Percentiles rank a stretch among this genome's conserved stretches.
Evolutionary conservation across 805 yeast species (phyloP).

Genomic region (Hanseniaspora nectarophila): DNA sequence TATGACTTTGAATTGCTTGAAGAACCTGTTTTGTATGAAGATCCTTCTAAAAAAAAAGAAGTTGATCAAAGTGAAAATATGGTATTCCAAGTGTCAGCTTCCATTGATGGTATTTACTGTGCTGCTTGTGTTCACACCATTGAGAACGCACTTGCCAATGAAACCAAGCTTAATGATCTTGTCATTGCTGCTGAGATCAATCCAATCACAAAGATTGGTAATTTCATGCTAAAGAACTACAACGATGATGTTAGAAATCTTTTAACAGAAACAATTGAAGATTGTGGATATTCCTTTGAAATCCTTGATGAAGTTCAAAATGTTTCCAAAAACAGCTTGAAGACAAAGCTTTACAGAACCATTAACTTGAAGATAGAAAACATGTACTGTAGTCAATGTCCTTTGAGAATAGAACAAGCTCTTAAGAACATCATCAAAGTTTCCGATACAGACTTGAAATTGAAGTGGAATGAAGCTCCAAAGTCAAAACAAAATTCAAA

Average conservation of each 20-base stretch:
- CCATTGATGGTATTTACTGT: constrained; percentile 20
- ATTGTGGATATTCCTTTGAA: constrained; percentile 52
- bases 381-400: constrained; percentile 64
- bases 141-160: constrained; percentile 31
- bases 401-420: constrained; percentile 40
- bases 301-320: constrained; percentile 33
- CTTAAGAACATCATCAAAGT: constrained; percentile 46
- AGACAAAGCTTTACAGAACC: constrained; percentile 22
- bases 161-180: constrained; percentile 38
- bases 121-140: constrained; percentile 54
- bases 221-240: constrained; percentile 37
- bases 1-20: constrained; percentile 45
- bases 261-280: constrained; percentile 43
- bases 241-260: constrained; percentile 26
- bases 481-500: not conserved
- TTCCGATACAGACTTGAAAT: not conserved
- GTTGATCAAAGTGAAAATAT: not conserved
- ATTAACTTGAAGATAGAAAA: constrained; percentile 35
- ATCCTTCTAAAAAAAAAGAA: constrained; percentile 35
- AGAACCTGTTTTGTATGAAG: constrained; percentile 30
- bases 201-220: constrained; percentile 47
- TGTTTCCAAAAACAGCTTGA: constrained; percentile 40
- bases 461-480: not conserved
- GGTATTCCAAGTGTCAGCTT: constrained; percentile 16
- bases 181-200: constrained; percentile 33